phyloP scores from a whole-genome alignment of 1,284 basidiomycete species.

The Apiotrichum akiyoshidainum region DNA sequence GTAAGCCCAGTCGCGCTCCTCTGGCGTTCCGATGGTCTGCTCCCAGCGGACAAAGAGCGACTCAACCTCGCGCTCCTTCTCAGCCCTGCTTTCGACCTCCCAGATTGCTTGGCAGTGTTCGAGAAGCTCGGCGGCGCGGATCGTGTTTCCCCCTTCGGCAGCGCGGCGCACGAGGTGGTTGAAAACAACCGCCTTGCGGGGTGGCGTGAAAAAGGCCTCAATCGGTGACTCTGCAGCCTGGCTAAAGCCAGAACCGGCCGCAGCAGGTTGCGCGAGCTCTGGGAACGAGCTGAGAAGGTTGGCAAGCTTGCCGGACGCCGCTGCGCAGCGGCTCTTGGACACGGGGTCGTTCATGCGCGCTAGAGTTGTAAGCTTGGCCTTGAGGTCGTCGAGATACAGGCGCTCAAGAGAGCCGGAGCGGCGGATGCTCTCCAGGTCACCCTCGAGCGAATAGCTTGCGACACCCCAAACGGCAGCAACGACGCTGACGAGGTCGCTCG shows the following conservation, averaged over 20 bases:
- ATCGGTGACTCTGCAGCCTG: not conserved
- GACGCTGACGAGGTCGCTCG: constrained; percentile 25
- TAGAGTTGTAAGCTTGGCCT: constrained; percentile 29
- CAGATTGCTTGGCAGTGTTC: constrained; percentile 45
- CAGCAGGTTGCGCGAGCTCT: constrained; percentile 26
- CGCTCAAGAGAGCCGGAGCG: constrained; percentile 35
- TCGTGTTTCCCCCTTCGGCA: constrained; percentile 21
- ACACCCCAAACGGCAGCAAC: constrained; percentile 44
- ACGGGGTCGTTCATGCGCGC: constrained; percentile 20
- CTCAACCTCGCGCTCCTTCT: constrained; percentile 41
- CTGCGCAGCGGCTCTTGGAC: constrained; percentile 26
- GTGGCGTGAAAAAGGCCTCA: constrained; percentile 34
- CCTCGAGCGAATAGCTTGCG: constrained; percentile 25
- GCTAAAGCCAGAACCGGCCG: constrained; percentile 5
- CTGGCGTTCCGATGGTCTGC: constrained; percentile 25
- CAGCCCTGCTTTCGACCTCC: constrained; percentile 35
- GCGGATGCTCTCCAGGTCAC: constrained; percentile 36
- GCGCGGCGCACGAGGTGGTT: constrained; percentile 25
- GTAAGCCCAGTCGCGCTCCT: constrained; percentile 24
- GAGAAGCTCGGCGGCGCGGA: constrained; percentile 36
- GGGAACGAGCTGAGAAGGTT: constrained; percentile 31
- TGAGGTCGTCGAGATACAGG: constrained; percentile 45
- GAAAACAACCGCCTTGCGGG: constrained; percentile 33
- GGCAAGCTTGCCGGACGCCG: constrained; percentile 24
- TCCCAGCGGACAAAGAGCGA: constrained; percentile 33